These are phyloP conservation scores for Penicillium nucicola DNA, from an alignment of 495 filamentous ascomycete species.

Conservation along the genomic window DNA sequence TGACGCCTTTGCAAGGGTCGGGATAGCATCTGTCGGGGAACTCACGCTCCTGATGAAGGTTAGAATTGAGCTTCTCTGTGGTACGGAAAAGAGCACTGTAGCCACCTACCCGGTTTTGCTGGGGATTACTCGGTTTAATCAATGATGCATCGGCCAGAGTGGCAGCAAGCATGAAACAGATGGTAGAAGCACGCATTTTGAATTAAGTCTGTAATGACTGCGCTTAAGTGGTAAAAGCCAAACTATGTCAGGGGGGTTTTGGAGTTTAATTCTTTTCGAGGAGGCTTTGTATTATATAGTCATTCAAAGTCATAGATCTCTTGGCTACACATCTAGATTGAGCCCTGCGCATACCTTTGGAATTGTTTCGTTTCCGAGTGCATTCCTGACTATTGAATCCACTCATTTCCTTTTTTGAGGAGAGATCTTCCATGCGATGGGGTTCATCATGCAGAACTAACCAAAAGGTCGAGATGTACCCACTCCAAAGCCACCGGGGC, in stretches of 20 bases:
- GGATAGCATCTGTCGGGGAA: conserved; percentile 15
- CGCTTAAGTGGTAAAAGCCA: no score
- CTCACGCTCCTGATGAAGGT: conserved; percentile 1
- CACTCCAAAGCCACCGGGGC: no score
- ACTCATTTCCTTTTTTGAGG: not conserved
- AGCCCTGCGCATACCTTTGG: not conserved
- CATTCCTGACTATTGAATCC: not conserved
- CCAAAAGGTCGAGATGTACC: no score
- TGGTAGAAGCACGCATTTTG: conserved; percentile 1
- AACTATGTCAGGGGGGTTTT: no score
- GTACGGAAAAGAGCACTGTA: not conserved
- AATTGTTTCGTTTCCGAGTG: not conserved
- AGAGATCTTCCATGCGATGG: not conserved
- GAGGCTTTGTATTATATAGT: not conserved
- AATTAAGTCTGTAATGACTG: not conserved
- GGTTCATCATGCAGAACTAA: not conserved
- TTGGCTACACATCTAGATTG: not conserved
- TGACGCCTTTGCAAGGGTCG: conserved; percentile 39
- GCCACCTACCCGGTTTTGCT: not conserved
- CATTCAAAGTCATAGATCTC: no score
- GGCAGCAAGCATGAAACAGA: not conserved
- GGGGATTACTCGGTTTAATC: not conserved
- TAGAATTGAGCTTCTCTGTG: not conserved
- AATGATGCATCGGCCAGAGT: not conserved
- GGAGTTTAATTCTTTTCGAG: not conserved